These are phyloP conservation scores for Fistulinella cinereoalba DNA, from an alignment of 1,284 basidiomycete species.

Conservation along the genomic window DNA sequence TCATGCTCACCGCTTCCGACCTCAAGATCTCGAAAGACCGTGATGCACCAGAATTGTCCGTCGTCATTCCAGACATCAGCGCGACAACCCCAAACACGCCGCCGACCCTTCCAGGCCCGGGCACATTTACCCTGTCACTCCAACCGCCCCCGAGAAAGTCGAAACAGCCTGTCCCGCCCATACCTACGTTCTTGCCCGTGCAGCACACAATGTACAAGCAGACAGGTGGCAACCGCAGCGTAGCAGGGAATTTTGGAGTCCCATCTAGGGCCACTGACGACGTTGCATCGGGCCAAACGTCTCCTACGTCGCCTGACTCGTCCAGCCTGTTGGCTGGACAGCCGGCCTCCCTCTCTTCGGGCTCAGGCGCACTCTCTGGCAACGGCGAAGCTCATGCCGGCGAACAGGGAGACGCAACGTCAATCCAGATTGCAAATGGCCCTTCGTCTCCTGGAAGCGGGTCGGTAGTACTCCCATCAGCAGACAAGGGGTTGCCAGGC, in stretches of 20 bases:
- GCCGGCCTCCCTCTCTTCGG: slow-evolving; percentile 5
- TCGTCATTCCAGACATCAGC: slow-evolving; percentile 9
- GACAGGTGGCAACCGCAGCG: slow-evolving; percentile 29
- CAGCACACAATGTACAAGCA: slow-evolving; percentile 29
- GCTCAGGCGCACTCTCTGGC: not conserved
- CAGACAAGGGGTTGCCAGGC: slow-evolving; percentile 15
- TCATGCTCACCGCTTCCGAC: slow-evolving; percentile 36
- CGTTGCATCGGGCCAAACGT: slow-evolving; percentile 8
- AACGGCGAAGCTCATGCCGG: not conserved
- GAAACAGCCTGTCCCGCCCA: slow-evolving; percentile 32
- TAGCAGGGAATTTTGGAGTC: slow-evolving; percentile 33
- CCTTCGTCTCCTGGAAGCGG: not conserved
- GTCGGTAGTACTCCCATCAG: slow-evolving; percentile 2
- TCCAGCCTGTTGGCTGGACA: slow-evolving; percentile 5
- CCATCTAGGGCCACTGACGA: slow-evolving; percentile 10
- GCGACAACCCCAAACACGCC: slow-evolving; percentile 17
- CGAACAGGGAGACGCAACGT: slow-evolving; percentile 1
- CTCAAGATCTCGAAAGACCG: slow-evolving; percentile 56
- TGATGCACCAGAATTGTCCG: slow-evolving; percentile 18
- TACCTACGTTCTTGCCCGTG: slow-evolving; percentile 4
- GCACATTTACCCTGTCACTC: slow-evolving; percentile 41
- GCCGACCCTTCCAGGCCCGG: slow-evolving; percentile 8
- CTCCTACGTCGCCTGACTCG: slow-evolving; percentile 9
- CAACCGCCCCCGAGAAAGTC: slow-evolving; percentile 60
- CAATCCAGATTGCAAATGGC: slow-evolving; percentile 2